Evolutionary conservation across 768 basidiomycete species (phyloP), one percentile per base, ranked within the genome.

Genomic region (Agaricus sinodeliciosus): DNA sequence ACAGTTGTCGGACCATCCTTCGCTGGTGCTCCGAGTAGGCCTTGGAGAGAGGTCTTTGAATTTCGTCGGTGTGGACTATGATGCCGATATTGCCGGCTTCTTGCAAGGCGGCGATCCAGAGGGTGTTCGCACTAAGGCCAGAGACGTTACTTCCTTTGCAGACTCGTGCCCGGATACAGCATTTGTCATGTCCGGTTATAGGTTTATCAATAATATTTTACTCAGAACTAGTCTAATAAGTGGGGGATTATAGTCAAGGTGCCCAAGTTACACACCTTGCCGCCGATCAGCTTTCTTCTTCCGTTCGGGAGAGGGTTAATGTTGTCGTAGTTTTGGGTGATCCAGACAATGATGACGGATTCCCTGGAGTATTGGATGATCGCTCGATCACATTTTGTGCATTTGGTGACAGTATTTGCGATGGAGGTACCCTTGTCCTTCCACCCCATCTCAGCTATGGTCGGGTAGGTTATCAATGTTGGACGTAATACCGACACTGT

Each of bases 261-360:
- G 67, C 65, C 7, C 71, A 73, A 51, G 64, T 74, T 0, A 67
- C 68, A 3, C 72, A 73, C 48, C 63, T 69, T 9, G 69, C 72
- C 13, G 71, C 69, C 16, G 58, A 59, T 8, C 51, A 60, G 52
- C 63, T 74, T 26, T 69, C 72, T 3, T 43, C 67, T 9, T 26
- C 59, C 2, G 57, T 67, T 13, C 59, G 60, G 22, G 39, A 58
- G 19, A 63, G 64, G 11, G 60, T 71, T 56, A 61, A 58, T 28
- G 68, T 65, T 13, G 64, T 64, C 40, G 69, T 71, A 16, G 66
- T 67, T 19, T 71, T 69, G 37, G 69, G 69, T 18, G 70, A 71
- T 53, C 70, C 70, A 0, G 62, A 69, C 46, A 52, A 65, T 34
- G 60, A 58, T 9, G 49, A 67, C 31, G 46, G 62, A 5, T 61